These are phyloP conservation scores for Physocladia obscura DNA, from an alignment of 192 early-diverging fungal genomes.

Conservation along the genomic window DNA sequence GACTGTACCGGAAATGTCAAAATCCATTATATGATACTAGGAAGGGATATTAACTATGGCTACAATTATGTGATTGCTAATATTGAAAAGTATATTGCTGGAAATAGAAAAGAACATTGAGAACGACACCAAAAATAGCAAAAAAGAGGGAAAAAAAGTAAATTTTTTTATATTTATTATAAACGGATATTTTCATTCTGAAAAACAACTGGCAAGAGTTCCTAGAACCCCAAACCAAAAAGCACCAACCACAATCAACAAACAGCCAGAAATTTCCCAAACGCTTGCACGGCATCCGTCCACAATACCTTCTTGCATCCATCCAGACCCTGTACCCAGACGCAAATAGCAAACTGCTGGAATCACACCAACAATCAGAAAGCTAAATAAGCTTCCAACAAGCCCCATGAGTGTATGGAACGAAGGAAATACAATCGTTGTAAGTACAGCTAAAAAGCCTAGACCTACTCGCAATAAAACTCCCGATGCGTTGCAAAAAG, in stretches of 20 bases:
- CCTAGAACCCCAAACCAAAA: slow-evolving; percentile 25
- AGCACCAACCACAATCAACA: slow-evolving; percentile 28
- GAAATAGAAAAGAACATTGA: too few relatives aligned
- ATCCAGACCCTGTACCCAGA: slow-evolving; percentile 33
- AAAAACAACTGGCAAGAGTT: slow-evolving; percentile 6
- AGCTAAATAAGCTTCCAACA: slow-evolving; percentile 55
- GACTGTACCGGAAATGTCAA: too few relatives aligned
- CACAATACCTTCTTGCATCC: slow-evolving; percentile 6
- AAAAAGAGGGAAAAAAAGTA: too few relatives aligned
- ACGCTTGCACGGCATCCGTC: not conserved
- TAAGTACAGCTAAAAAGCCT: not conserved
- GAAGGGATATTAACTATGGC: too few relatives aligned
- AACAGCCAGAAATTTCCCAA: slow-evolving; percentile 27
- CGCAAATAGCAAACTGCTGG: slow-evolving; percentile 49
- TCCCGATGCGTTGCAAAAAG: not conserved
- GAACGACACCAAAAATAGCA: too few relatives aligned
- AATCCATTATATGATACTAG: too few relatives aligned
- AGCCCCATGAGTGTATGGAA: slow-evolving; percentile 70
- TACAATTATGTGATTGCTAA: too few relatives aligned
- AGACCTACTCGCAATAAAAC: slow-evolving; percentile 15
- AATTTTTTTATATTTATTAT: not conserved
- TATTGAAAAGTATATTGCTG: too few relatives aligned
- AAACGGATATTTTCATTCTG: not conserved
- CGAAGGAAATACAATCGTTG: slow-evolving; percentile 57
- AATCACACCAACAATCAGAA: slow-evolving; percentile 52